Conservation (phyloP, 2,329 filamentous ascomycete genomes). For the Talaromyces marneffei region DNA sequence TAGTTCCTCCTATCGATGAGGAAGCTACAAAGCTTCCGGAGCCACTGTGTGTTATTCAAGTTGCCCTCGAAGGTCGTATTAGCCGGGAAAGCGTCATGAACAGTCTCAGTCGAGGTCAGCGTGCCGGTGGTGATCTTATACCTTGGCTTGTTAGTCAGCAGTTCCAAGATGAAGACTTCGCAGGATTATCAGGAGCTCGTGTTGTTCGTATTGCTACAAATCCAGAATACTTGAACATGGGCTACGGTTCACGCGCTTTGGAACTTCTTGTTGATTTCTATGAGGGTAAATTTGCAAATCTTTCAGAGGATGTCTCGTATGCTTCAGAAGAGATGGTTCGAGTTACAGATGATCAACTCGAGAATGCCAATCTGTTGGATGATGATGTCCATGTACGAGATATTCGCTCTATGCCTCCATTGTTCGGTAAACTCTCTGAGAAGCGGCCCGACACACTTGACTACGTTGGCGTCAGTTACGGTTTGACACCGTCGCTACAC, state of each 20-base stretch:
- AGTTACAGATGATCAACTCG: slow-evolving; percentile 75
- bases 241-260: slow-evolving; percentile 85
- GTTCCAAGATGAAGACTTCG: slow-evolving; percentile 96
- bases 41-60: slow-evolving; percentile 88
- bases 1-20: slow-evolving; percentile 78
- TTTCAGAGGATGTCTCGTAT: slow-evolving; percentile 64
- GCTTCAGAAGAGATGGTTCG: slow-evolving; percentile 60
- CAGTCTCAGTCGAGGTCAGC: slow-evolving; percentile 78
- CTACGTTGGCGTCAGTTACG: slow-evolving; percentile 93
- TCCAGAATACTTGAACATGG: slow-evolving; percentile 86
- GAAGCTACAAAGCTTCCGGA: slow-evolving; percentile 76
- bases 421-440: slow-evolving; percentile 84
- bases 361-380: slow-evolving; percentile 67
- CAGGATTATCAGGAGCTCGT: slow-evolving; percentile 82
- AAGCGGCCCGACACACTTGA: slow-evolving; percentile 74
- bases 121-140: slow-evolving; percentile 87
- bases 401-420: slow-evolving; percentile 82
- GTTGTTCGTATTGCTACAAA: slow-evolving; percentile 94
- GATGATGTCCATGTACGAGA: slow-evolving; percentile 89
- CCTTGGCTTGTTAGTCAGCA: slow-evolving; percentile 97
- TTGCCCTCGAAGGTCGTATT: slow-evolving; percentile 90
- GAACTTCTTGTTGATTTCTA: slow-evolving; percentile 88
- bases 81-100: slow-evolving; percentile 88
- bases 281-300: slow-evolving; percentile 80
- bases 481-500: slow-evolving; percentile 77